Conservation (phyloP, 2,329 filamentous ascomycete species). For the Phialocephala sp. region DNA sequence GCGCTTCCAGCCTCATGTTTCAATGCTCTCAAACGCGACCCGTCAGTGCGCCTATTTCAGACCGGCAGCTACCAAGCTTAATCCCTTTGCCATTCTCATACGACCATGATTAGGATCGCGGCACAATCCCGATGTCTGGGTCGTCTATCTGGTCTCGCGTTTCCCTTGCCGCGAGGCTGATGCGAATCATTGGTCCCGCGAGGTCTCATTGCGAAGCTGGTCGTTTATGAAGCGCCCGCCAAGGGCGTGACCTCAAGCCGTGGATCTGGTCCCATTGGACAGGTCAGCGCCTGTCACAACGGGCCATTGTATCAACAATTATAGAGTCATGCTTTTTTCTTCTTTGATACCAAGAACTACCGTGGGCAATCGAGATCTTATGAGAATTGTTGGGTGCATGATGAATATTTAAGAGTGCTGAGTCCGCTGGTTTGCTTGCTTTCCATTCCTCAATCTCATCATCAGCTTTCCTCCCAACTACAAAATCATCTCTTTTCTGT, state of each 20-base stretch:
- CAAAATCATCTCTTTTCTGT: constrained; percentile 32
- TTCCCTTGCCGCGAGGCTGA: constrained; percentile 34
- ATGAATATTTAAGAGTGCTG: constrained; percentile 40
- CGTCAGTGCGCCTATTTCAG: constrained; percentile 34
- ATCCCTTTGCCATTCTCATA: constrained; percentile 7
- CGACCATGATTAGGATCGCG: constrained; percentile 32
- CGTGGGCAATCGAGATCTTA: constrained; percentile 24
- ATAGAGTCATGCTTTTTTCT: constrained; percentile 37
- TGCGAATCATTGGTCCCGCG: constrained; percentile 28
- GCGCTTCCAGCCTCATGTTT: constrained; percentile 33
- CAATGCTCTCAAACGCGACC: constrained; percentile 27
- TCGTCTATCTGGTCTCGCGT: constrained; percentile 32
- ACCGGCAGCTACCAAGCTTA: constrained; percentile 26
- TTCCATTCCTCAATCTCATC: constrained; percentile 34
- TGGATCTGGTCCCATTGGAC: constrained; percentile 38
- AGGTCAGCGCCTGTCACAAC: constrained; percentile 41
- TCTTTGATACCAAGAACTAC: constrained; percentile 25
- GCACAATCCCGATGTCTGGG: constrained; percentile 29
- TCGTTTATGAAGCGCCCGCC: constrained; percentile 39
- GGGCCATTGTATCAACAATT: constrained; percentile 41
- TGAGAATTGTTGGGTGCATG: constrained; percentile 14
- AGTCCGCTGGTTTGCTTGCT: constrained; percentile 36
- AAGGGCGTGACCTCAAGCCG: constrained; percentile 22
- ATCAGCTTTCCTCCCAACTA: constrained; percentile 34
- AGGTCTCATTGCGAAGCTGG: constrained; percentile 21